Conservation (phyloP, 306 rosid genomes). For the Chamaecrista fasciculata region DNA sequence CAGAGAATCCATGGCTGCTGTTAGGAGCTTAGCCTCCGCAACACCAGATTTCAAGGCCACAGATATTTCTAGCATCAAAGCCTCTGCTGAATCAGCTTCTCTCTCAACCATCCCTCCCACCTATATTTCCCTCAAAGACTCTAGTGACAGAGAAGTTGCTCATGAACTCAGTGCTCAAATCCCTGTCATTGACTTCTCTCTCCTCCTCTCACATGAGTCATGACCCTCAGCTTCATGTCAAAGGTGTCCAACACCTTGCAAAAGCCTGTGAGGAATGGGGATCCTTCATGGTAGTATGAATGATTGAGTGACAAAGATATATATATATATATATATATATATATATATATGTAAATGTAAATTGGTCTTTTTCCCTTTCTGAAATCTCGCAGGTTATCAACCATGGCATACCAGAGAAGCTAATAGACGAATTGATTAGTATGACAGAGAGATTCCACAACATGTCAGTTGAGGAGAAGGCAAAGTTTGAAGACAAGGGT, state of each 20-base stretch:
- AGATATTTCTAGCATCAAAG: neutral
- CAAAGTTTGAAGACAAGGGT: constrained; percentile 36
- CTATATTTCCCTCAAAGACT: constrained; percentile 1
- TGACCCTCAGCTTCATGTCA: constrained; percentile 37
- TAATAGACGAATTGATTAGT: neutral
- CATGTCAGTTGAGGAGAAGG: constrained; percentile 37
- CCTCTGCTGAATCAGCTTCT: neutral
- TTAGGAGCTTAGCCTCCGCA: neutral
- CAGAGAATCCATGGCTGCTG: neutral
- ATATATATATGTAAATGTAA: no score
- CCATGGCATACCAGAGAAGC: neutral
- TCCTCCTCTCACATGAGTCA: constrained; percentile 23
- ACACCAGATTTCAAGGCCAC: neutral
- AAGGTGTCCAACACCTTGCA: constrained; percentile 30
- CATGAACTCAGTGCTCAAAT: constrained; percentile 19
- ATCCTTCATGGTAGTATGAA: constrained; percentile 40
- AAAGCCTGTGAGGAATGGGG: constrained; percentile 49
- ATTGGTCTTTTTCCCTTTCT: neutral
- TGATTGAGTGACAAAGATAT: no score
- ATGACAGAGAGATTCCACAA: neutral
- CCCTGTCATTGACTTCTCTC: constrained; percentile 39
- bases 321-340: no score
- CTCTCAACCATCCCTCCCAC: constrained; percentile 6
- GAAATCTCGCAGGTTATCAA: neutral
- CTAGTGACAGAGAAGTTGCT: neutral